These are phyloP conservation scores for Erythrobasidium hasegawianum DNA, from an alignment of 1,284 basidiomycete species.

Conservation along the genomic window DNA sequence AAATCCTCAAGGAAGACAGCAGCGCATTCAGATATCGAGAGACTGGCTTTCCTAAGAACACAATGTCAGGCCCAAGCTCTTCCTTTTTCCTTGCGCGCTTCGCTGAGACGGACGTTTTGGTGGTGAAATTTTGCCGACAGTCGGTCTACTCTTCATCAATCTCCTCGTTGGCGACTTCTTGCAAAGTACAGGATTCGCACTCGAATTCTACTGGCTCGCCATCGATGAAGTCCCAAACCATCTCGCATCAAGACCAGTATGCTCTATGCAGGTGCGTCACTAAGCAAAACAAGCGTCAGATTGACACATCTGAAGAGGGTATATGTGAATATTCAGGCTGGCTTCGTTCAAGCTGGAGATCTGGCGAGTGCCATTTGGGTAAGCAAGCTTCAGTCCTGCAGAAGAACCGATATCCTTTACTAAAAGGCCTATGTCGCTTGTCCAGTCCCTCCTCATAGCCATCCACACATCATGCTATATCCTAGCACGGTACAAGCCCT, in stretches of 20 bases:
- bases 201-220: background rate
- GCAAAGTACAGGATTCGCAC: conserved; percentile 2
- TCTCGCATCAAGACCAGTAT: background rate
- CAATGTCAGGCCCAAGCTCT: background rate
- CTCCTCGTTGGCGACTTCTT: background rate
- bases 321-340: background rate
- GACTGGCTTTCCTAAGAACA: conserved; percentile 2
- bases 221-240: background rate
- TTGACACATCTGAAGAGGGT: no score
- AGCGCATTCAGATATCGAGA: background rate
- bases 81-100: background rate
- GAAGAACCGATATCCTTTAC: no score
- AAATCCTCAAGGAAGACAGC: background rate
- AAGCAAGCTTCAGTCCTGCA: background rate
- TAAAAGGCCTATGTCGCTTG: no score
- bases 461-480: conserved; percentile 1
- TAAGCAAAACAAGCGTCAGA: no score
- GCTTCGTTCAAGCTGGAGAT: conserved; percentile 2
- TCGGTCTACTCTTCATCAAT: conserved; percentile 5
- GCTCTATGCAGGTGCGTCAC: no score
- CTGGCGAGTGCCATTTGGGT: conserved; percentile 1
- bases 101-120: no score
- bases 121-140: background rate
- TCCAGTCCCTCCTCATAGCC: conserved; percentile 7
- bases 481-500: conserved; percentile 5